Evolutionary conservation across 2,329 filamentous ascomycete genomes (phyloP), one percentile per base, ranked within the genome.

Genomic region (Arthrinium puccinioides): DNA sequence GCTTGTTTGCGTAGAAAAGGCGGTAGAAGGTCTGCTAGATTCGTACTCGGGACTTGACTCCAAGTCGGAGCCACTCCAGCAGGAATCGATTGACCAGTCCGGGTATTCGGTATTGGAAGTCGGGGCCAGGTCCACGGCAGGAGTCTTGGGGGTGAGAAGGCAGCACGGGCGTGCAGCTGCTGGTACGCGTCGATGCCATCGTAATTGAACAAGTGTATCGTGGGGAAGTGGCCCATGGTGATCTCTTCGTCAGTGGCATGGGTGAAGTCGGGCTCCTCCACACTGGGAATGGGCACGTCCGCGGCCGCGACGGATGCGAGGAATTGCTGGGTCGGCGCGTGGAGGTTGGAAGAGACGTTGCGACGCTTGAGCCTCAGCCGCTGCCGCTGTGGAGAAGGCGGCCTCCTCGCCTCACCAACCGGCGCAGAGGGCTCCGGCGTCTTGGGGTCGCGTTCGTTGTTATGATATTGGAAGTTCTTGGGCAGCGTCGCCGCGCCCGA

Each of bases 221-320:
- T 54, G 19, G 62, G 54, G 27, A 64, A 52, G 13, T 54, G 51
- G 41, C 63, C 60, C 24, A 57, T 51, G n/a, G n/a, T n/a, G 63
- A 70, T 68, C 28, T 66, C 63, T 46, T 66, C 62, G 47, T 71
- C 64, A 36, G 47, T 28, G 20, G 21, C 35, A 26, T 60, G 48
- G 18, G 61, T 56, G 21, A 53, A 44, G 27, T 67, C 63, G 35
- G 74, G 69, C 43, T 73, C 65, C 55, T 82, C 78, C 39, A 82
- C 79, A 54, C 76, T 81, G 11, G 76, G 78, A 36, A 82, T 71
- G 18, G 77, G 75, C 4, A 79, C 63, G 52, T 82, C 78, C 42
- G 76, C 78, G 14, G 76, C 76, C 30, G 75, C 77, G 40, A 82
- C 78, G 4, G 76, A 81, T 3, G 76, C 77, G n/a, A 82, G 68